Base-by-base conservation (phyloP, 345 rosid species). In the Murraya koenigii region DNA sequence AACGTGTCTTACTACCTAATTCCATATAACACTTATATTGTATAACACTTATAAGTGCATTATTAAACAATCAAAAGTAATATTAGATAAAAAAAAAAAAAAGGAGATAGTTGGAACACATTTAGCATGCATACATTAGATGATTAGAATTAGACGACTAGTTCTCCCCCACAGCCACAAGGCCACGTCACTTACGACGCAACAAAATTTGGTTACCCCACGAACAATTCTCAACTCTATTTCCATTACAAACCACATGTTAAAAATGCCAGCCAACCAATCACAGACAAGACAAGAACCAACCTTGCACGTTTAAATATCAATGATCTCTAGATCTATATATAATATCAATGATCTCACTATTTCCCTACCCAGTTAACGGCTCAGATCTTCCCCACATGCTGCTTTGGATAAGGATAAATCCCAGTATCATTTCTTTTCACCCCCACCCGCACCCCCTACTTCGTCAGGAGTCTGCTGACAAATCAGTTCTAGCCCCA, bases 351-450 rank as follows among this genome's bases (percentile, higher is more conserved):
- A 44, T 3, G 17, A 44, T 13, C 49, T 44, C 17, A 44, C 49
- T 44, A 15, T 0, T 17, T 3, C 17, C 47, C 49, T 17, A 11
- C 15, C 4, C 36, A 1, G 39, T 30, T 33, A 60, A 80, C 75
- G 73, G 77, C 74, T 64, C 28, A 52, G 78, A 75, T 80, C 41
- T 13, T 59, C 36, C 54, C 25, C 74, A 47, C 74, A 10, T 47
- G 61, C 38, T 35, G 13, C 26, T 52, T 9, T 13, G 59, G 87
- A 85, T 82, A 82, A 82, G 85, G 87, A 82, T 81, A 79, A 84
- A 81, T 74, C 79, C 63, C 75, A 74, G 82, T 44, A 75, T 67
- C 75, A 22, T 11, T 17, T 3, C 66, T 32, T 4, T 39, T 35
- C 69, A 38, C 36, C 22, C 13, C 58, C 49, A 13, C 49, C 69